These are phyloP conservation scores for Davidsoniella australis DNA, from an alignment of 2,329 filamentous ascomycete species.

Conservation along the genomic window DNA sequence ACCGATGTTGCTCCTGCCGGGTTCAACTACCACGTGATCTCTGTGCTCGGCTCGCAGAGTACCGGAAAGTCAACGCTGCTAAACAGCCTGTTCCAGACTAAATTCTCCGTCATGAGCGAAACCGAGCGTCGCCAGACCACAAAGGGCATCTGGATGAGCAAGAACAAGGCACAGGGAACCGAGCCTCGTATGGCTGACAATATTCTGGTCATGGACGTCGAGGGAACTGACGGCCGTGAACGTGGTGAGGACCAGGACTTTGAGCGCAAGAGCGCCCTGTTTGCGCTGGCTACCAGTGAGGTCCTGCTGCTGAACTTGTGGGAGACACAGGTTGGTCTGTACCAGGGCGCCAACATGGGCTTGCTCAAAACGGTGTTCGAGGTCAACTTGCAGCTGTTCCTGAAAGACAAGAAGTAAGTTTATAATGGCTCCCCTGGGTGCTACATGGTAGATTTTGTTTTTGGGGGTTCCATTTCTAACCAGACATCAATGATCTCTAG, in stretches of 20 bases:
- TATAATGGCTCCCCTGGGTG: constrained; percentile 27
- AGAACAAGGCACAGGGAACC: constrained; percentile 57
- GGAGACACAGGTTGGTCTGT: constrained; percentile 96
- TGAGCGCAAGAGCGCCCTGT: constrained; percentile 92
- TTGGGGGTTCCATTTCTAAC: constrained; percentile 1
- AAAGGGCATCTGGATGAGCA: constrained; percentile 98
- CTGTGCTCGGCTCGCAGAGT: constrained; percentile 95
- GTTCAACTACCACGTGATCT: constrained; percentile 99
- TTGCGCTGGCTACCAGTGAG: constrained; percentile 92
- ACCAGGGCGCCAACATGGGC: constrained; percentile 98
- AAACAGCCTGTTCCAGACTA: constrained; percentile 87
- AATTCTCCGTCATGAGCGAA: constrained; percentile 97
- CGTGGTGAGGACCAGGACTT: constrained; percentile 97
- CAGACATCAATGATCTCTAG: background rate
- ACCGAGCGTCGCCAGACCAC: constrained; percentile 87
- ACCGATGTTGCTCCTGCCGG: constrained; percentile 72
- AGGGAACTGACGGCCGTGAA: constrained; percentile 91
- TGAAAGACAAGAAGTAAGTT: constrained; percentile 67
- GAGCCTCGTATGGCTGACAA: constrained; percentile 72
- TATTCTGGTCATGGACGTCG: constrained; percentile 97
- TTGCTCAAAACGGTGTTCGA: constrained; percentile 97
- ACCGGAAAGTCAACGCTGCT: constrained; percentile 95
- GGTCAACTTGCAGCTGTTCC: constrained; percentile 90
- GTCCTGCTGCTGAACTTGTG: constrained; percentile 97
- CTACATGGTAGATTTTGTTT: background rate